Evolutionary conservation across 192 early-diverging fungal genomes (phyloP).

Genomic region (Chytriomyces hyalinus): DNA sequence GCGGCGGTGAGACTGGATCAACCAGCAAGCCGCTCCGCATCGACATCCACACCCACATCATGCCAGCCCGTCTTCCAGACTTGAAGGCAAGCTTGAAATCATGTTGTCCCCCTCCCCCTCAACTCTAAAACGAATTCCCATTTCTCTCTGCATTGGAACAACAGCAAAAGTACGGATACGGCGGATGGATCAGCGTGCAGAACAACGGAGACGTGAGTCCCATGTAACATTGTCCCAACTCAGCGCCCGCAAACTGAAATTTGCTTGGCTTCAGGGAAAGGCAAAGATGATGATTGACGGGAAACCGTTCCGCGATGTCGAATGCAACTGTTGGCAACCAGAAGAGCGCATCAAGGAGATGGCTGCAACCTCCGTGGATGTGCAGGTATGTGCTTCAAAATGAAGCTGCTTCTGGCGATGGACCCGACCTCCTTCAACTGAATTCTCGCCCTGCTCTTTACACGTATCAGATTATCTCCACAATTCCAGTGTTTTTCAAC

Average conservation of each 20-base stretch:
- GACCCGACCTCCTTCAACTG: neutral
- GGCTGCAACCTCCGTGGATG: constrained; percentile 55
- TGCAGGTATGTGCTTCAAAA: constrained; percentile 52
- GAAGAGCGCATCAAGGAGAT: constrained; percentile 65
- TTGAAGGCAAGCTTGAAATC: constrained; percentile 33
- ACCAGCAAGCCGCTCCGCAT: constrained; percentile 1
- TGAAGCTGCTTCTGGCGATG: constrained; percentile 23
- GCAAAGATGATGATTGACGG: constrained; percentile 72
- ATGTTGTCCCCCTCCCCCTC: no score
- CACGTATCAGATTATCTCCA: constrained; percentile 50
- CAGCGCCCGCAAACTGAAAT: neutral
- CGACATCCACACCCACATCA: constrained; percentile 62
- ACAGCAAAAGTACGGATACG: constrained; percentile 63
- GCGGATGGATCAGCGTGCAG: constrained; percentile 38
- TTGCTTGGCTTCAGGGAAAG: constrained; percentile 48
- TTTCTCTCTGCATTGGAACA: no score
- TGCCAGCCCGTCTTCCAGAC: constrained; percentile 67
- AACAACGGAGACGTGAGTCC: constrained; percentile 18
- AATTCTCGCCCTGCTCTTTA: neutral
- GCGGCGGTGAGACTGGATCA: neutral
- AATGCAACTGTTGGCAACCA: constrained; percentile 74
- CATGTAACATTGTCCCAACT: neutral
- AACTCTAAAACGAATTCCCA: no score
- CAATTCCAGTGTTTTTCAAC: constrained; percentile 73
- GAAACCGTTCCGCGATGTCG: constrained; percentile 68